phyloP scores from a whole-genome alignment of 805 yeast species.

The Pichia phayaonensis region DNA sequence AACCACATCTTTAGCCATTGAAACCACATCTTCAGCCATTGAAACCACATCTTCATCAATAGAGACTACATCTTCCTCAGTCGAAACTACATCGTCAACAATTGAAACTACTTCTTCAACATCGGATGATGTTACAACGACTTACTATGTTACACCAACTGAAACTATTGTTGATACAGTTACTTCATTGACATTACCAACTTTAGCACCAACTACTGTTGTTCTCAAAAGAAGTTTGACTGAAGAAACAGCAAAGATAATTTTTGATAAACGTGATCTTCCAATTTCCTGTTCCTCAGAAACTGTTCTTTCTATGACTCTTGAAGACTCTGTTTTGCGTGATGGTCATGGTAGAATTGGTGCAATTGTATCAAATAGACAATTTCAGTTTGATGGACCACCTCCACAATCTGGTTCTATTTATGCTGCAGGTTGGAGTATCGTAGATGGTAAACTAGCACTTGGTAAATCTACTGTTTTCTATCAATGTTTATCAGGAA shows the following conservation, averaged over 20 bases:
- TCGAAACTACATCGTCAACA: constrained; percentile 17
- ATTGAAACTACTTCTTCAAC: constrained; percentile 16
- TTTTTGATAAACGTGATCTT: constrained; percentile 13
- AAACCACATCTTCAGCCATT: constrained; percentile 19
- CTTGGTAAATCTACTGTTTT: constrained; percentile 53
- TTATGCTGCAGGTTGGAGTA: constrained; percentile 58
- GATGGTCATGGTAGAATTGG: constrained; percentile 65
- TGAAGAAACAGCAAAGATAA: constrained; percentile 7
- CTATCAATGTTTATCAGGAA: constrained; percentile 71
- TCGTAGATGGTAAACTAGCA: constrained; percentile 54
- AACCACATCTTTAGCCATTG: constrained; percentile 19
- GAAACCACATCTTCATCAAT: constrained; percentile 19
- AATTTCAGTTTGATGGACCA: constrained; percentile 74
- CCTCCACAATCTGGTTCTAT: constrained; percentile 77
- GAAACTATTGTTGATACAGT: constrained; percentile 24
- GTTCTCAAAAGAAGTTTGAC: constrained; percentile 22
- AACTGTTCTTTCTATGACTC: constrained; percentile 47
- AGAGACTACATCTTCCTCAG: constrained; percentile 18
- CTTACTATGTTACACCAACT: constrained; percentile 24
- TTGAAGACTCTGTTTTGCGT: constrained; percentile 42
- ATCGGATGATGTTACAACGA: constrained; percentile 22
- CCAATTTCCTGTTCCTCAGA: constrained; percentile 38
- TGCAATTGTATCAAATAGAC: constrained; percentile 74
- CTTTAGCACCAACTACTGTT: constrained; percentile 17
- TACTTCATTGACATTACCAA: constrained; percentile 18